A percentile compares a stretch with the other conserved stretches of the same genome.
phyloP scores from a whole-genome alignment of 2,329 filamentous ascomycete species.

The Paecilomyces formosus region DNA sequence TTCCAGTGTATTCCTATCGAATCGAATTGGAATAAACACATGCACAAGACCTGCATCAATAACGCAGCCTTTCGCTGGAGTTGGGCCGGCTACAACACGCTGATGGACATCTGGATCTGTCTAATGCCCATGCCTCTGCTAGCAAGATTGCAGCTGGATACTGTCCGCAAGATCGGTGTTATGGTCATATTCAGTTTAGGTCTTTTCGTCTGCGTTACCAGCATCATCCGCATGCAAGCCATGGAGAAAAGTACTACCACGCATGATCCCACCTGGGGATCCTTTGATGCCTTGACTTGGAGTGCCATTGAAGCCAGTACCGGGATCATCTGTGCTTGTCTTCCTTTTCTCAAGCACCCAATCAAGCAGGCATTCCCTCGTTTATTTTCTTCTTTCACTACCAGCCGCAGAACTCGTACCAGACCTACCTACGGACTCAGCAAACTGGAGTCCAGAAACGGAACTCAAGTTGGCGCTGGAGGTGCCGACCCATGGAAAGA shows the following conservation, averaged over 20 bases:
- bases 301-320: slow-evolving; percentile 15
- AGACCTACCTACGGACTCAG: slow-evolving; percentile 6
- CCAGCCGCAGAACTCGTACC: slow-evolving; percentile 3
- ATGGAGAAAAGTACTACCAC: slow-evolving; percentile 7
- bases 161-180: slow-evolving; percentile 40
- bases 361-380: slow-evolving; percentile 11
- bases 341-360: slow-evolving; percentile 15
- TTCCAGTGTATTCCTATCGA: slow-evolving; percentile 43
- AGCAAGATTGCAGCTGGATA: slow-evolving; percentile 37
- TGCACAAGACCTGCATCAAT: slow-evolving; percentile 43
- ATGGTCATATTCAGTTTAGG: slow-evolving; percentile 44
- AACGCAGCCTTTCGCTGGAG: slow-evolving; percentile 39
- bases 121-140: slow-evolving; percentile 43
- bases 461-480: neutral
- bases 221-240: slow-evolving; percentile 38
- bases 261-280: slow-evolving; percentile 9
- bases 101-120: slow-evolving; percentile 37
- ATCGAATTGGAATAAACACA: slow-evolving; percentile 42
- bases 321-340: slow-evolving; percentile 15
- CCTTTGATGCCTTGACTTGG: slow-evolving; percentile 12
- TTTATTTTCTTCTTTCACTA: slow-evolving; percentile 10
- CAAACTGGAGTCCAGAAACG: slow-evolving; percentile 3
- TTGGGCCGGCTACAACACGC: slow-evolving; percentile 11
- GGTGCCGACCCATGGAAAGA: neutral
- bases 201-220: slow-evolving; percentile 46